These are phyloP conservation scores for Spathaspora sp. DNA, from an alignment of 805 yeast species.

Conservation along the genomic window DNA sequence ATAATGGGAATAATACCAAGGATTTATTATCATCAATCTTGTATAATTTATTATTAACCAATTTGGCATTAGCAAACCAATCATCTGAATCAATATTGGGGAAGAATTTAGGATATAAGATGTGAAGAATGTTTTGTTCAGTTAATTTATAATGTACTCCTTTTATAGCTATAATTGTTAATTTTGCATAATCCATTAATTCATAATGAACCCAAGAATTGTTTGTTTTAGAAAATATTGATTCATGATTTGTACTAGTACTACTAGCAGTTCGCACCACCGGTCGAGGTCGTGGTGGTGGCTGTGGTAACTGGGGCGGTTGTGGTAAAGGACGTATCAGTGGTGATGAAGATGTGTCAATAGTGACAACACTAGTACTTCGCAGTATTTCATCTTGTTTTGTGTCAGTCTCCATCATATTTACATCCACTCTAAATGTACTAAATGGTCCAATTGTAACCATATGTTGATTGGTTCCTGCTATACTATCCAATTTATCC, in stretches of 20 bases:
- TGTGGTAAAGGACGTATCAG: not conserved
- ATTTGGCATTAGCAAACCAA: constrained; percentile 27
- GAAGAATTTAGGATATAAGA: constrained; percentile 41
- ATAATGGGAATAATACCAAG: constrained; percentile 14
- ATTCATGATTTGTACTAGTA: constrained; percentile 4
- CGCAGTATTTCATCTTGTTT: not conserved
- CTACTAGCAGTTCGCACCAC: not conserved
- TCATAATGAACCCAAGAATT: constrained; percentile 33
- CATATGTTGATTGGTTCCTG: constrained; percentile 5
- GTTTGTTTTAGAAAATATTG: constrained; percentile 21
- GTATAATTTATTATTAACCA: constrained; percentile 8
- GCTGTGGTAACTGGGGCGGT: not conserved
- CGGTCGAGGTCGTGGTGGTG: not conserved
- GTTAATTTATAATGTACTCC: constrained; percentile 33
- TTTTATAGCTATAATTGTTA: constrained; percentile 39
- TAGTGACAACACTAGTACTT: not conserved
- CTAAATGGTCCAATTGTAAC: constrained; percentile 22
- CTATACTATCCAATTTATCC: constrained; percentile 24
- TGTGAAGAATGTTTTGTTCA: constrained; percentile 42
- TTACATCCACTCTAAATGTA: constrained; percentile 11
- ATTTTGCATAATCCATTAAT: constrained; percentile 32
- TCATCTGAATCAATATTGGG: constrained; percentile 41
- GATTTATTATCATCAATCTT: constrained; percentile 1
- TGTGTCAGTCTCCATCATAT: not conserved
- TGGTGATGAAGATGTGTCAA: not conserved